Percentiles rank a stretch among this genome's conserved stretches.
Conservation (phyloP, 2,329 filamentous ascomycete species). For the Penicillium sp. region DNA sequence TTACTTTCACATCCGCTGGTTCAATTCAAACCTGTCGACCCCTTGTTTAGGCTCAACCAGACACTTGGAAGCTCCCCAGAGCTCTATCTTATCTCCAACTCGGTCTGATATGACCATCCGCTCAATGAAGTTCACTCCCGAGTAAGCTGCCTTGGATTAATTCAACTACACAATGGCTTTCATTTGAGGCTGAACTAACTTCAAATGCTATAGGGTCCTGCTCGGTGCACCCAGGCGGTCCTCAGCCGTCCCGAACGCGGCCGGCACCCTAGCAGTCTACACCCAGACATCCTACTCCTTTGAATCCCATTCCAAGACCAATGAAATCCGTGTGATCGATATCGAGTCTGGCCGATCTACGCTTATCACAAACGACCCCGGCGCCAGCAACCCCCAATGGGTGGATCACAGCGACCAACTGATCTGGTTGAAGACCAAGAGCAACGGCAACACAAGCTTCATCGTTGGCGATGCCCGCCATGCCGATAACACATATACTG, state of each 20-base stretch:
- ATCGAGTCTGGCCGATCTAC: slow-evolving; percentile 40
- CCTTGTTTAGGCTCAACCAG: not conserved
- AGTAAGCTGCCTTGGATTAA: slow-evolving; percentile 30
- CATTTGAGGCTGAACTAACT: not conserved
- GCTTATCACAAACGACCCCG: slow-evolving; percentile 44
- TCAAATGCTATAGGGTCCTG: slow-evolving; percentile 37
- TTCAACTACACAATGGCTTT: not conserved
- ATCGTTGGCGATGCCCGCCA: slow-evolving; percentile 43
- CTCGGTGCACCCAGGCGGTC: slow-evolving; percentile 48
- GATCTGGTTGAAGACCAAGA: slow-evolving; percentile 46
- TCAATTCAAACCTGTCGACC: not conserved
- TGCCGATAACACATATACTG: slow-evolving; percentile 42
- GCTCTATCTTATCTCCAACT: slow-evolving; percentile 21
- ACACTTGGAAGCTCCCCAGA: slow-evolving; percentile 10
- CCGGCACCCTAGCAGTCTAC: slow-evolving; percentile 48
- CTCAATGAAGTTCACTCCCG: slow-evolving; percentile 42
- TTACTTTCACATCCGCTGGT: not conserved
- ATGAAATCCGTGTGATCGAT: slow-evolving; percentile 47
- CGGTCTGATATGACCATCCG: slow-evolving; percentile 40
- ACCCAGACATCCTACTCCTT: slow-evolving; percentile 51
- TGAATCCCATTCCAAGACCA: slow-evolving; percentile 46
- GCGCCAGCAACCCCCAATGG: slow-evolving; percentile 48
- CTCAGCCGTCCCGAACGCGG: slow-evolving; percentile 43
- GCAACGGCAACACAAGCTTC: slow-evolving; percentile 48
- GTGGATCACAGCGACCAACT: slow-evolving; percentile 43